These are phyloP conservation scores for Pseudopediastrum boryanum DNA, from an alignment of 139 green algal species.

Conservation along the genomic window DNA sequence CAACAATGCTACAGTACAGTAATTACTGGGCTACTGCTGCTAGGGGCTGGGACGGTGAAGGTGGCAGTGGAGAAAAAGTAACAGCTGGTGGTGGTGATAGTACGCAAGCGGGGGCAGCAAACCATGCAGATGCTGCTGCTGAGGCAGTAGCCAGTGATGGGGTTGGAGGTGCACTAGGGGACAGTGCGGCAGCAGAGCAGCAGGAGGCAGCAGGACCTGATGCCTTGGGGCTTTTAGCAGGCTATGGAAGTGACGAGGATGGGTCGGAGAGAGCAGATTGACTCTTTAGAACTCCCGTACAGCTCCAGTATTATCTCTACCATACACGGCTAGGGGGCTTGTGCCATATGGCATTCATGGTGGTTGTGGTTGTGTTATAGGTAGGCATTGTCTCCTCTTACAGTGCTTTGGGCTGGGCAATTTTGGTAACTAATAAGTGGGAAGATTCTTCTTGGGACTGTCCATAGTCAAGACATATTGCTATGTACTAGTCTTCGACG, in stretches of 20 bases:
- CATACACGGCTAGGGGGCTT: too few relatives aligned
- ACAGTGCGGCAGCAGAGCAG: conserved; percentile 3
- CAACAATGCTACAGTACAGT: not conserved
- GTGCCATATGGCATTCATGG: too few relatives aligned
- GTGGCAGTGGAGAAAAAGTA: not conserved
- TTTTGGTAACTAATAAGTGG: too few relatives aligned
- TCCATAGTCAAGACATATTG: too few relatives aligned
- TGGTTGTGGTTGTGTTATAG: too few relatives aligned
- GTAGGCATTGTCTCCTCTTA: too few relatives aligned
- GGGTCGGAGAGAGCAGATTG: too few relatives aligned
- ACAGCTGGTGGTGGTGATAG: not conserved
- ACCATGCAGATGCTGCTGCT: not conserved
- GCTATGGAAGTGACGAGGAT: conserved; percentile 28
- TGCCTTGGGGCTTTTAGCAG: conserved; percentile 23
- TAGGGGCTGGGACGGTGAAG: not conserved
- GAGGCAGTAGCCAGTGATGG: not conserved
- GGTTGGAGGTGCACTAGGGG: not conserved
- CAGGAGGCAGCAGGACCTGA: not conserved
- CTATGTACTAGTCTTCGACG: too few relatives aligned
- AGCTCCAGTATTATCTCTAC: too few relatives aligned
- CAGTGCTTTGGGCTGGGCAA: too few relatives aligned
- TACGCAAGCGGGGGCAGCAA: not conserved
- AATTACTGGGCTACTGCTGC: conserved; percentile 7
- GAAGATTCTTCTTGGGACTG: too few relatives aligned
- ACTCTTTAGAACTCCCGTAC: too few relatives aligned